Base-by-base conservation (phyloP, 768 basidiomycete genomes). In the Naematelia encephala region DNA sequence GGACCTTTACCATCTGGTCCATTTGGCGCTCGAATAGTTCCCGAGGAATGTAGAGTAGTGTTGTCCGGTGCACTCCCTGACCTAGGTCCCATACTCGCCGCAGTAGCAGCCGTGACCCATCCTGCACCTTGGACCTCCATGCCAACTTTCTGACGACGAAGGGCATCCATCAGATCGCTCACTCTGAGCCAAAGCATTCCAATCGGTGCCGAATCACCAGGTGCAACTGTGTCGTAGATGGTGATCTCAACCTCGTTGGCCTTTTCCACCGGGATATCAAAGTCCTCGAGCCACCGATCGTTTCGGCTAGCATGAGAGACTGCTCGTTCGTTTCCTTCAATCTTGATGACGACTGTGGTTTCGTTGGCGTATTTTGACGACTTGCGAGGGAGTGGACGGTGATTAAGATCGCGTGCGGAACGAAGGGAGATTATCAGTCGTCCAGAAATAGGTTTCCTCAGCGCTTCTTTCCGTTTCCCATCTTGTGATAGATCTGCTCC, bases 181-280 rank as follows among this genome's bases (percentile, higher is more conserved):
- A 98, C 88, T 67, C 88, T 85, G 62, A 99, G 83, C 96, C 96
- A 99, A 23, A 97, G 81, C 67, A 98, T 82, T 26, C 94, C 96
- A 61, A 98, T 92, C 29, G 92, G 93, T 13, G 89, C 83, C 0
- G 90, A 86, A 61, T 91, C 90, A 5, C 77, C 87, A 3, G 77
- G 76, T 19, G 84, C 83, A 69, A 90, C 89, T 67, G 91, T 91
- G 78, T 99, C 96, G 69, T 91, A 92, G 28, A 99, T 84, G 27
- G 91, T 89, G 52, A 99, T 87, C 79, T 98, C 96, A 50, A 97
- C 89, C 81, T 99, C 96, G 74, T 94, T 97, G 13, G 94, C 93
- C 78, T 98, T 98, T 81, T 98, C 94, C 42, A 98, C 89, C 0
- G 87, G 82, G 59, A 99, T 90, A 77, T 94, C 91, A 62, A 98